Evolutionary conservation across 1,139 yeast genomes (phyloP), one percentile per base, ranked within the genome.

Genomic region (Saccharomyces hybrid): DNA sequence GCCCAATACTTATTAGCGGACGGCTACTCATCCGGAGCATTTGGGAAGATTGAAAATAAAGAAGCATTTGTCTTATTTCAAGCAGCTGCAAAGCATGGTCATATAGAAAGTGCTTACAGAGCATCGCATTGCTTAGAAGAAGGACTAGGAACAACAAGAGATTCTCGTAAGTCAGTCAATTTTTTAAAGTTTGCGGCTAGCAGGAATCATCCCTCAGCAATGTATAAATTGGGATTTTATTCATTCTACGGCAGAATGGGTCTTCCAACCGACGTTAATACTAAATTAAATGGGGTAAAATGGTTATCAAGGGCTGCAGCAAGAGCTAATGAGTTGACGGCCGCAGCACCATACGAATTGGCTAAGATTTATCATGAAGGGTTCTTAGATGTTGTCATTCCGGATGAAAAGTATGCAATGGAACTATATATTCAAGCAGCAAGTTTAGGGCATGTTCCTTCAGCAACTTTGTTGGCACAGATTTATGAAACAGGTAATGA

Each of bases 1-100:
- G 96, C 98, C 0, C 98, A 91, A 68, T 93, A 91, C 67, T 76
- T 91, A 42, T 74, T 93, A 46, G 99, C 84, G 16, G 98, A 93
- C 69, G 93, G 95, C 0, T 84, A 84, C 67, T 81, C 93, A 27
- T 84, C 93, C 4, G 96, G 96, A 1, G 90, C 90, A 0, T 77
- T 90, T 56, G 96, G 95, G 0, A 87, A 85, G 65, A 77, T 86
- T n/a, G 96, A 90, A 54, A 77, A 85, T 62, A 80, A 79, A 59
- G 93, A 88, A 60, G 87, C 97, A 2, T 85, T 88, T 62, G 63
- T 72, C 1, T 77, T 88, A 53, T 93, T 93, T 69, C 91, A 85
- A 67, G 76, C 88, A 38, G 96, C 98, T 6, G 96, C 96, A 5
- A 93, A 91, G 69, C 93, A 88, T 61, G 95, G 93, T 25, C 98